Evolutionary conservation across 768 basidiomycete genomes (phyloP), one percentile per base, ranked within the genome.

Genomic region (Piloderma croceum): DNA sequence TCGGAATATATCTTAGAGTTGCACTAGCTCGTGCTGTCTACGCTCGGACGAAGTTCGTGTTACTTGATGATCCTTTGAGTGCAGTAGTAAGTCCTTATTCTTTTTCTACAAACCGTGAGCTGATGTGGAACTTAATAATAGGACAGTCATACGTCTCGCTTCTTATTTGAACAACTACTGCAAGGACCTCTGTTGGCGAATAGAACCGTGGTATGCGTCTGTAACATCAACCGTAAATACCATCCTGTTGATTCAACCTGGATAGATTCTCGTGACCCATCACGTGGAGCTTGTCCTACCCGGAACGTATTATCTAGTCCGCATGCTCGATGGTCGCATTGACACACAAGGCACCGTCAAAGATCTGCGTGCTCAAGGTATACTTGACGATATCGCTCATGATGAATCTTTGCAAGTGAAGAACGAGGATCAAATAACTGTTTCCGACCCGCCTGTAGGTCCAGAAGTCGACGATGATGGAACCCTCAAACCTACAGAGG

Each of bases 231-330:
- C 13, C 15, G 7, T 36, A n/a, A 11, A 11, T 29, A 9, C 10
- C 15, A 15, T 29, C 9, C 27, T 29, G 15, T 9, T 29, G 27
- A 29, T 9, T 29, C 10, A 9, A 29, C 27, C 15, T 15, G 15
- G 9, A 9, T 15, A 29, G 27, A 64, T 83, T 29, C 67, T 83
- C 4, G 87, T 91, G 24, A 88, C 87, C 0, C 89, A 91, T 46
- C 88, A 90, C 52, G 80, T 90, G 20, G 84, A 90, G 36, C 73
- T 92, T 1, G 80, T 90, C 13, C 73, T 89, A 6, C 81, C 87
- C 1, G 80, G 77, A 0, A 76, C 83, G 0, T 53, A 80, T 49
- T 88, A 88, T 50, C 62, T 90, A 3, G 71, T 90, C 6, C 77
- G 85, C 20, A 81, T 90, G 74, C 68, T 87, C 2, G 87, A 90